Conservation (phyloP, 352 stramenopile genomes). For the Globisporangium echinulatum region DNA sequence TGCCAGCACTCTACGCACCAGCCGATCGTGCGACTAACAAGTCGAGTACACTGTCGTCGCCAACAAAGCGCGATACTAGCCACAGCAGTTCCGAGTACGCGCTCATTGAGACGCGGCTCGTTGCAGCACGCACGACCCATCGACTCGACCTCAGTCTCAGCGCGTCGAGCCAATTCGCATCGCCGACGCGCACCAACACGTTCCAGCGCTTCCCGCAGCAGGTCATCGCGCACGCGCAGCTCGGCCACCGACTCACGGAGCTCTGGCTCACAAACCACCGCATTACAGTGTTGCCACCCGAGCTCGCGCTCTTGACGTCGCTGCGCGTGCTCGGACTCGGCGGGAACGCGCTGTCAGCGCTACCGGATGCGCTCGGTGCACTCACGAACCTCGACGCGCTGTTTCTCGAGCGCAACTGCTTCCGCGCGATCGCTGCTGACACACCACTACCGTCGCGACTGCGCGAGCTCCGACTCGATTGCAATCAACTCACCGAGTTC, state of each 20-base stretch:
- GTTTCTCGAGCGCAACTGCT: slow-evolving; percentile 59
- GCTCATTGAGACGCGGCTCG: slow-evolving; percentile 26
- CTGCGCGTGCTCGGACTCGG: slow-evolving; percentile 54
- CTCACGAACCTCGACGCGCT: slow-evolving; percentile 40
- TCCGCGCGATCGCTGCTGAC: slow-evolving; percentile 20
- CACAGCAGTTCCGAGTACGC: slow-evolving; percentile 1
- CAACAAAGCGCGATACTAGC: neutral
- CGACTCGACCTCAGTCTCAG: slow-evolving; percentile 32
- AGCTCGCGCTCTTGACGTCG: slow-evolving; percentile 35
- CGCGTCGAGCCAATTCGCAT: slow-evolving; percentile 5
- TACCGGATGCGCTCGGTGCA: slow-evolving; percentile 33
- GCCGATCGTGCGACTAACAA: neutral
- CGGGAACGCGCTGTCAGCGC: slow-evolving; percentile 40
- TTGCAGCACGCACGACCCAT: slow-evolving; percentile 16
- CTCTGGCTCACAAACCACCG: slow-evolving; percentile 69
- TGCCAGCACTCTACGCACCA: neutral
- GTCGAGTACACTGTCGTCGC: neutral
- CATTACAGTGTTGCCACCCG: slow-evolving; percentile 26
- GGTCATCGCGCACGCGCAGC: slow-evolving; percentile 25
- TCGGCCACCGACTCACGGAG: slow-evolving; percentile 34
- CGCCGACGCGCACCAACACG: neutral
- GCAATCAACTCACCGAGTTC: slow-evolving; percentile 44
- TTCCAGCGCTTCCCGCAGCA: slow-evolving; percentile 37
- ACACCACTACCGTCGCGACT: slow-evolving; percentile 32
- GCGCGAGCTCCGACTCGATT: slow-evolving; percentile 44